A percentile compares a stretch with the other conserved stretches of the same genome.
Conservation (phyloP, 495 filamentous ascomycete species). For the Talaromyces proteolyticus region DNA sequence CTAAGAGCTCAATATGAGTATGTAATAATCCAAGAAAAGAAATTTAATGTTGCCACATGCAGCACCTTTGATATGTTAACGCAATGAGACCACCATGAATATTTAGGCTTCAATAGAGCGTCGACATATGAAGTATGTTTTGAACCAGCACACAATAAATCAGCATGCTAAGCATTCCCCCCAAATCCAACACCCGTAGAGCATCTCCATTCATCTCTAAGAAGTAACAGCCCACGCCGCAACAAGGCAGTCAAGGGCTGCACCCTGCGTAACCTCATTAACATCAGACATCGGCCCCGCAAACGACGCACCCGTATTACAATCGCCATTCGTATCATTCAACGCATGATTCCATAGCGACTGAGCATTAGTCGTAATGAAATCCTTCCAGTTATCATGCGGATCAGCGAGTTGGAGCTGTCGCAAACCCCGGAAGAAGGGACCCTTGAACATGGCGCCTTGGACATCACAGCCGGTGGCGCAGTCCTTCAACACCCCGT, state of each 20-base stretch:
- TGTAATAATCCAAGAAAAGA: no score
- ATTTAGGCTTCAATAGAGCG: no score
- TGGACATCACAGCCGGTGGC: neutral
- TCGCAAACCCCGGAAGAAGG: neutral
- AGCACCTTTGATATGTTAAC: no score
- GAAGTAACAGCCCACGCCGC: conserved; percentile 1
- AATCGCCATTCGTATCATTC: neutral
- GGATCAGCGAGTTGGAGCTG: neutral
- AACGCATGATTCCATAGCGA: neutral
- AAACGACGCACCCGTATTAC: neutral
- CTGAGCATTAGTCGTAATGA: neutral
- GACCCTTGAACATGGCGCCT: neutral
- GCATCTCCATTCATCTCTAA: neutral
- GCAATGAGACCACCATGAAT: no score
- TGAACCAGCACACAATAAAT: no score
- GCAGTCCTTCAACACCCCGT: neutral
- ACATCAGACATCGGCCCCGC: neutral
- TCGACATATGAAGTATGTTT: no score
- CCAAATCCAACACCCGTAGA: neutral
- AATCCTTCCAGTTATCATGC: conserved; percentile 1
- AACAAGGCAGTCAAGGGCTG: neutral
- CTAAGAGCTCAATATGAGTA: no score
- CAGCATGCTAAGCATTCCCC: no score
- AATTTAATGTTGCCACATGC: no score
- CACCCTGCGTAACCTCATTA: neutral